phyloP scores from a whole-genome alignment of 345 rosid genomes.

The Cardamine resedifolia region DNA sequence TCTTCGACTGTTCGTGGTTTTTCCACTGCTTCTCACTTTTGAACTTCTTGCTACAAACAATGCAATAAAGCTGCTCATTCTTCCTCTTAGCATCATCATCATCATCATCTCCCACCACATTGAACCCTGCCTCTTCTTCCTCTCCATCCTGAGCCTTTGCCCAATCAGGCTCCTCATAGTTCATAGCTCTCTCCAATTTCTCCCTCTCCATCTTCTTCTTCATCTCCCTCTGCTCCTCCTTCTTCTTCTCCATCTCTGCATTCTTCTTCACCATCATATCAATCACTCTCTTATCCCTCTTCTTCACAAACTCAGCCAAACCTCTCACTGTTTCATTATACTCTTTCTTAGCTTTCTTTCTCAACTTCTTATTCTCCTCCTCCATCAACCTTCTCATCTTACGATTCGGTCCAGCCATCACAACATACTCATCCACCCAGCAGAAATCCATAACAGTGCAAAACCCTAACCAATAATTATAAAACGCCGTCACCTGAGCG shows the following conservation, averaged over 20 bases:
- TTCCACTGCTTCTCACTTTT: slow-evolving; percentile 96
- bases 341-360: slow-evolving; percentile 82
- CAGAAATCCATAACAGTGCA: slow-evolving; percentile 81
- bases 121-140: slow-evolving; percentile 38
- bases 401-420: slow-evolving; percentile 64
- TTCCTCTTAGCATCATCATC: slow-evolving; percentile 33
- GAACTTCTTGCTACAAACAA: slow-evolving; percentile 86
- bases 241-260: slow-evolving; percentile 62
- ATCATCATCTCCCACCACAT: slow-evolving; percentile 32
- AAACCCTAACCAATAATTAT: slow-evolving; percentile 82
- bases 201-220: slow-evolving; percentile 67
- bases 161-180: slow-evolving; percentile 72
- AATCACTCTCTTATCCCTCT: slow-evolving; percentile 91
- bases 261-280: slow-evolving; percentile 73
- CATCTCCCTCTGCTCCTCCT: slow-evolving; percentile 60
- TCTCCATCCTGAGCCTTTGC: slow-evolving; percentile 51
- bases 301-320: slow-evolving; percentile 81
- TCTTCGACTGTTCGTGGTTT: slow-evolving; percentile 96
- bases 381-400: slow-evolving; percentile 85
- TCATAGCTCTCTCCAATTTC: slow-evolving; percentile 57
- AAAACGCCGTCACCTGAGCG: slow-evolving; percentile 78
- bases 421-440: slow-evolving; percentile 85
- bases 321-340: slow-evolving; percentile 81
- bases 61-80: slow-evolving; percentile 70
- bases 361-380: slow-evolving; percentile 87